Conservation (phyloP, 331 rosid genomes). For the Prunus yedoensis region DNA sequence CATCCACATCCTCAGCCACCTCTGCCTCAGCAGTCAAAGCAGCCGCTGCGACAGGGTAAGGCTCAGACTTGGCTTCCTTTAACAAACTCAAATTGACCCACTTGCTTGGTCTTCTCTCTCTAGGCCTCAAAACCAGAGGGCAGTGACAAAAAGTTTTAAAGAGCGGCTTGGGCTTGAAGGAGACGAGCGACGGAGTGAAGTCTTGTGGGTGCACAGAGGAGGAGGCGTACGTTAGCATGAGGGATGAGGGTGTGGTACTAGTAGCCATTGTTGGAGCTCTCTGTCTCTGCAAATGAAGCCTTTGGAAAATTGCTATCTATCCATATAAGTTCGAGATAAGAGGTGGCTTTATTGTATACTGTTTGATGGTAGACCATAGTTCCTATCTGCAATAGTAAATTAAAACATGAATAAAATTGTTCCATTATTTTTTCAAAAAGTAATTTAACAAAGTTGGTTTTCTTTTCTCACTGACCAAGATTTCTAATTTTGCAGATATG, state of each 20-base stretch:
- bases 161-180: slow-evolving; percentile 45
- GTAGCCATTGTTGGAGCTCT: slow-evolving; percentile 52
- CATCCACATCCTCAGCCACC: slow-evolving; percentile 48
- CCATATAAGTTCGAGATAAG: slow-evolving; percentile 33
- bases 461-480: too few relatives aligned
- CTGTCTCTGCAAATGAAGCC: background rate
- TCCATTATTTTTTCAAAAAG: too few relatives aligned
- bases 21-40: slow-evolving; percentile 67
- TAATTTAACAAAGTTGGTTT: too few relatives aligned
- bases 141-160: slow-evolving; percentile 34
- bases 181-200: slow-evolving; percentile 46
- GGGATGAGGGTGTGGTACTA: slow-evolving; percentile 47
- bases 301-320: slow-evolving; percentile 8
- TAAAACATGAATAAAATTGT: too few relatives aligned
- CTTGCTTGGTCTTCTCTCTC: slow-evolving; percentile 26
- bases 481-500: too few relatives aligned
- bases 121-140: slow-evolving; percentile 39
- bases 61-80: slow-evolving; percentile 23
- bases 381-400: background rate
- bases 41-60: slow-evolving; percentile 35
- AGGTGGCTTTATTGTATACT: background rate
- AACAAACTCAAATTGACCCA: slow-evolving; percentile 31
- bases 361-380: background rate
- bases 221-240: slow-evolving; percentile 52
- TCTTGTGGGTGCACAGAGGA: slow-evolving; percentile 51